These are phyloP conservation scores for Penicillium janthinellum DNA, from an alignment of 2,329 filamentous ascomycete genomes.

Conservation along the genomic window DNA sequence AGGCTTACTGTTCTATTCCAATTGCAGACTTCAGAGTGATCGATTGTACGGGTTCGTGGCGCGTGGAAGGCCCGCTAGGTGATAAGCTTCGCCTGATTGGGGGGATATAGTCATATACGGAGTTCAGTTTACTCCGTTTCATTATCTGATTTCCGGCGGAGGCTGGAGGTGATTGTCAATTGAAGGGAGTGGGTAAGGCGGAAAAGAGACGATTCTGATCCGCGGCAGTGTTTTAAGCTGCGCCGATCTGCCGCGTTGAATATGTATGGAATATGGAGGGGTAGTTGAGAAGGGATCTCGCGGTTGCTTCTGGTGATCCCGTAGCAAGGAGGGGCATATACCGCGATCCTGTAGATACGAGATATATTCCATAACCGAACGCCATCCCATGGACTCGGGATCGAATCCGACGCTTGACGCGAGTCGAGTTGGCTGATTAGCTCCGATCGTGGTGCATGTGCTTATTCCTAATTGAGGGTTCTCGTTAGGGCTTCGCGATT, in stretches of 20 bases:
- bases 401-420: not conserved
- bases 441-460: not conserved
- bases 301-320: too few species aligned
- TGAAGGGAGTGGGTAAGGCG: not conserved
- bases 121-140: not conserved
- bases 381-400: not conserved
- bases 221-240: not conserved
- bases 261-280: not conserved
- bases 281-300: not conserved
- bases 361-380: not conserved
- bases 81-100: not conserved
- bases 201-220: not conserved
- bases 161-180: not conserved
- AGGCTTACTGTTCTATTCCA: not conserved
- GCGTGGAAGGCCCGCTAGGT: not conserved
- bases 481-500: too few species aligned
- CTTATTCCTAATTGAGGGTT: not conserved
- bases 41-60: not conserved
- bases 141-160: not conserved
- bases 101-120: not conserved
- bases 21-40: not conserved
- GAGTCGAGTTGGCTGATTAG: not conserved
- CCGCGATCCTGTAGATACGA: not conserved
- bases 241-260: slow-evolving; percentile 8
- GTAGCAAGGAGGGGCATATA: not conserved